Evolutionary conservation across 331 rosid genomes (phyloP).

Genomic region (Cucumis variabilis): DNA sequence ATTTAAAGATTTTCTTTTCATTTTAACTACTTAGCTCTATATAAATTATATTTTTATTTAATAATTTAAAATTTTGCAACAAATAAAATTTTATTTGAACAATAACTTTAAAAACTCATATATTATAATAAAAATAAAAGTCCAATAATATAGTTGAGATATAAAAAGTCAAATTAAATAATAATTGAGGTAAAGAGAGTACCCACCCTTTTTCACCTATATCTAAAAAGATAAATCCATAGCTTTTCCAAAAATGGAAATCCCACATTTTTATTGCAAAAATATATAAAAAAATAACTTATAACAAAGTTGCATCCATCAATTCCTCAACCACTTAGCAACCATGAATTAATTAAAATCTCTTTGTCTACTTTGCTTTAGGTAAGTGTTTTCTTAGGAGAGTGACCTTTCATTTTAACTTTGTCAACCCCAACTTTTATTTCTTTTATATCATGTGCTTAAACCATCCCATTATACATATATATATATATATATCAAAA

Average conservation of each 20-base stretch:
- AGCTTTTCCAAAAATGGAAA: slow-evolving; percentile 18
- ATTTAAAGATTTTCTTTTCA: no score
- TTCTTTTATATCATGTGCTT: not conserved
- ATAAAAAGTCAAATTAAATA: not conserved
- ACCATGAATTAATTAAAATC: slow-evolving; percentile 11
- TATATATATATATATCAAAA: no score
- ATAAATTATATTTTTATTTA: no score
- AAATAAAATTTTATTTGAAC: no score
- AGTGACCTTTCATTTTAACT: not conserved
- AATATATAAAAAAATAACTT: slow-evolving; percentile 32
- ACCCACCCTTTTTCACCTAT: not conserved
- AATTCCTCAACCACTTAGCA: slow-evolving; percentile 4
- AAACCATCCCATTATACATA: no score
- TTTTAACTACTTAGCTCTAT: no score
- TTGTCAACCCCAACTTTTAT: not conserved
- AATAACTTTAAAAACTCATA: no score
- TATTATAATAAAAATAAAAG: no score
- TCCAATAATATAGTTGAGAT: not conserved
- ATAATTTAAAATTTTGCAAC: no score
- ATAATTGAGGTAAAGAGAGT: not conserved
- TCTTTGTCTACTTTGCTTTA: not conserved
- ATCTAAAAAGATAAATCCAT: not conserved
- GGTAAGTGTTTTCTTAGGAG: not conserved
- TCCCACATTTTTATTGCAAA: slow-evolving; percentile 44
- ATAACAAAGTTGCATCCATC: not conserved